Percentiles rank a stretch among this genome's conserved stretches.
These are phyloP conservation scores for Eragrostis nindensis DNA, from an alignment of 176 grass and related monocot genomes.

Conservation along the genomic window DNA sequence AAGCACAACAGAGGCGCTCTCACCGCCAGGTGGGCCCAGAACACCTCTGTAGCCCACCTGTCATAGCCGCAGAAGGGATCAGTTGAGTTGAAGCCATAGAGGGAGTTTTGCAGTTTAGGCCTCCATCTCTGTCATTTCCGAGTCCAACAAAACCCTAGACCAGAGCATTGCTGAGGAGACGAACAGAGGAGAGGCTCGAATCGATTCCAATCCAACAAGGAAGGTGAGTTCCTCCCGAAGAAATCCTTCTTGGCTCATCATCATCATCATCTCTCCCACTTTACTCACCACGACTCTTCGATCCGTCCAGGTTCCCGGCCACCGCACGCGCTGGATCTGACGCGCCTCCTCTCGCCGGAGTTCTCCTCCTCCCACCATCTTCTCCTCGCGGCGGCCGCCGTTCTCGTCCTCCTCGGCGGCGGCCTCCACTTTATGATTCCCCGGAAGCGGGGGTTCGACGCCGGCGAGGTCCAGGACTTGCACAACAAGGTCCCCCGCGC, in stretches of 20 bases:
- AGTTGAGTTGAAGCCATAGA: not conserved
- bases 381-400: slow-evolving; percentile 54
- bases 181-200: not conserved
- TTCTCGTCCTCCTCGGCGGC: slow-evolving; percentile 52
- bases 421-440: slow-evolving; percentile 74
- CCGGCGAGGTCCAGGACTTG: slow-evolving; percentile 67
- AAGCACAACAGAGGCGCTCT: not conserved
- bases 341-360: not conserved
- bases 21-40: not conserved
- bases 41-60: not conserved
- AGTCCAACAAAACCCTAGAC: not conserved
- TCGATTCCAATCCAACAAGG: not conserved
- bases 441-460: slow-evolving; percentile 53
- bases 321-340: not conserved
- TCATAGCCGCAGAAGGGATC: not conserved
- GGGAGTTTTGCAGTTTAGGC: no score
- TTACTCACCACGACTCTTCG: not conserved
- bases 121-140: not conserved
- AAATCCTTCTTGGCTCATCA: not conserved
- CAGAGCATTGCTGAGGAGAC: no score
- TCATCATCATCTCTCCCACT: not conserved
- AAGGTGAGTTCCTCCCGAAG: not conserved
- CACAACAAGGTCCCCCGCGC: slow-evolving; percentile 57
- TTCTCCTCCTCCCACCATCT: not conserved
- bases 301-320: slow-evolving; percentile 21